Percentiles rank a stretch among this genome's conserved stretches.
Conservation (phyloP, 257 asterid genomes). For the Capsicum pubescens region DNA sequence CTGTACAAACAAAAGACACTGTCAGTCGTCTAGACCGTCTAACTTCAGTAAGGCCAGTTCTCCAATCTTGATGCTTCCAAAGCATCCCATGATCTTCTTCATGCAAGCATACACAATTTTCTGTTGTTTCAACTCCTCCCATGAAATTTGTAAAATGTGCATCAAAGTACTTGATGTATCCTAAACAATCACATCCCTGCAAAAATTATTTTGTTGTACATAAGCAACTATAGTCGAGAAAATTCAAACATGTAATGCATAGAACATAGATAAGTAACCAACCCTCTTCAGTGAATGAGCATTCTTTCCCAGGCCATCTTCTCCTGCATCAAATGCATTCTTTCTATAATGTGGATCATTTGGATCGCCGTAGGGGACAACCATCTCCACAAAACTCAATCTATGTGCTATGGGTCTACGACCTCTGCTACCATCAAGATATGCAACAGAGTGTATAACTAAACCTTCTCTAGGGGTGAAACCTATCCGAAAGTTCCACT, state of each 20-base stretch:
- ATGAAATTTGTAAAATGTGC: conserved; percentile 90
- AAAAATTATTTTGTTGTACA: background rate
- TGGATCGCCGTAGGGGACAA: conserved; percentile 98
- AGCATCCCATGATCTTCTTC: conserved; percentile 96
- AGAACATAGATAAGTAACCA: background rate
- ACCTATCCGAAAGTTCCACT: conserved; percentile 98
- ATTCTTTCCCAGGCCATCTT: conserved; percentile 96
- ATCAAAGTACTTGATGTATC: conserved; percentile 82
- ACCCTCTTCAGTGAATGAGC: conserved; percentile 98
- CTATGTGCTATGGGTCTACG: conserved; percentile 97
- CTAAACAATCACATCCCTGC: conserved; percentile 99
- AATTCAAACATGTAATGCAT: background rate
- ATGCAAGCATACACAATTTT: conserved; percentile 96
- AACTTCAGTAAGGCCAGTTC: conserved; percentile 93
- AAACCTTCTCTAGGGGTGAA: conserved; percentile 97
- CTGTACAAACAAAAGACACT: conserved; percentile 91
- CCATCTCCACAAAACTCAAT: conserved; percentile 99
- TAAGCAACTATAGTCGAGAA: background rate
- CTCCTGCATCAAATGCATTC: conserved; percentile 99
- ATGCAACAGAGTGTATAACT: conserved; percentile 96
- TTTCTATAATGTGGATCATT: conserved; percentile 97
- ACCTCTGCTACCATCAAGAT: conserved; percentile 95
- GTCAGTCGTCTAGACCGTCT: conserved; percentile 94
- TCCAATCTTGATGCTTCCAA: conserved; percentile 99
- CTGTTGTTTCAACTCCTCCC: conserved; percentile 95